These are phyloP conservation scores for Globisporangium cederbergense DNA, from an alignment of 352 stramenopile species.

Conservation along the genomic window DNA sequence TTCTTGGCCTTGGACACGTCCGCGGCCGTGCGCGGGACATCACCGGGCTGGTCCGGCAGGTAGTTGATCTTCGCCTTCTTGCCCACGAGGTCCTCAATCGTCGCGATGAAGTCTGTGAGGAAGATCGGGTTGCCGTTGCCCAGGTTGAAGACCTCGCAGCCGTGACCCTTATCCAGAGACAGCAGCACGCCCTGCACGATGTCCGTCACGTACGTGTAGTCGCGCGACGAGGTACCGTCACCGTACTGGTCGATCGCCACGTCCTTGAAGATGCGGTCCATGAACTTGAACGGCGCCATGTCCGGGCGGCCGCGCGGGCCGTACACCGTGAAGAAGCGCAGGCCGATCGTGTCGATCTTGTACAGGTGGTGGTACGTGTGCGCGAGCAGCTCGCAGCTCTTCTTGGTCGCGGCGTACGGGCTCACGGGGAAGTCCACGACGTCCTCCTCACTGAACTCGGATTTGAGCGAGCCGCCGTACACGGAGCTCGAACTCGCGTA, in stretches of 20 bases:
- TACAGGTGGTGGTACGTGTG: constrained; percentile 98
- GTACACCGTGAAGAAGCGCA: constrained; percentile 99
- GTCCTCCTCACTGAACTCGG: constrained; percentile 86
- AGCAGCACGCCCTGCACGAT: constrained; percentile 95
- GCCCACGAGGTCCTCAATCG: constrained; percentile 92
- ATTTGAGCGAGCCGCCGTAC: constrained; percentile 92
- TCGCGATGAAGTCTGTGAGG: constrained; percentile 89
- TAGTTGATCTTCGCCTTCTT: constrained; percentile 94
- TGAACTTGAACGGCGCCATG: constrained; percentile 19
- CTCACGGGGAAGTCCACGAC: constrained; percentile 93
- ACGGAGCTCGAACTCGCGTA: constrained; percentile 95
- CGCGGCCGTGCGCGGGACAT: constrained; percentile 95
- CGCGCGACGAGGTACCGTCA: constrained; percentile 91
- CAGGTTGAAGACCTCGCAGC: constrained; percentile 97
- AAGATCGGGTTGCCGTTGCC: constrained; percentile 90
- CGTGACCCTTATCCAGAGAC: constrained; percentile 54
- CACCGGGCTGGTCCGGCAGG: constrained; percentile 93
- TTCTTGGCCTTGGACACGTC: constrained; percentile 94
- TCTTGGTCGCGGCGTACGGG: constrained; percentile 98
- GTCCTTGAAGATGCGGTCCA: constrained; percentile 6
- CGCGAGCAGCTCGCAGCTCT: constrained; percentile 95
- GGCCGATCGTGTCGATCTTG: constrained; percentile 90
- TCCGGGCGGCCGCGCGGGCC: constrained; percentile 94
- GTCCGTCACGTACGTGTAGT: constrained; percentile 99
- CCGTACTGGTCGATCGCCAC: constrained; percentile 94